Conservation (phyloP, 2,329 filamentous ascomycete genomes). For the Neoscytalidium dimidiatum region DNA sequence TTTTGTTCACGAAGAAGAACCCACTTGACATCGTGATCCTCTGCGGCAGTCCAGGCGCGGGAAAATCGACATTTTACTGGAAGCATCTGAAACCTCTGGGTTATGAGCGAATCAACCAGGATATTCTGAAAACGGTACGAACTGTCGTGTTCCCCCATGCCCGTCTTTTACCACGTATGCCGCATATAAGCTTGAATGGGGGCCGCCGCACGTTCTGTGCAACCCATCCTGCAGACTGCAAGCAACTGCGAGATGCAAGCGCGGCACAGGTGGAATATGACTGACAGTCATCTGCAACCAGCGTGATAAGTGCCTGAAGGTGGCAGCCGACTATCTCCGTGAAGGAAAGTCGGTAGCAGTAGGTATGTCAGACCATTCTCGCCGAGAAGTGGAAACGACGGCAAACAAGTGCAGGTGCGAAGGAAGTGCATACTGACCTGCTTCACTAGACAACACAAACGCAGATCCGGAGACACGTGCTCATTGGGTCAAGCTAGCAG, state of each 20-base stretch:
- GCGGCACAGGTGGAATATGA: slow-evolving; percentile 24
- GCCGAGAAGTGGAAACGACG: not conserved
- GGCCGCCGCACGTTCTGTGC: slow-evolving; percentile 28
- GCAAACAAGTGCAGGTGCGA: not conserved
- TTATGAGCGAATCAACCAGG: slow-evolving; percentile 88
- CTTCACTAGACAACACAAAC: slow-evolving; percentile 84
- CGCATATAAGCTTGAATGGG: slow-evolving; percentile 16
- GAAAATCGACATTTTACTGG: slow-evolving; percentile 92
- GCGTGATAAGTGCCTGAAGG: slow-evolving; percentile 69
- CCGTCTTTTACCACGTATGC: slow-evolving; percentile 12
- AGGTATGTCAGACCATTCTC: slow-evolving; percentile 58
- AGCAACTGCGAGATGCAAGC: slow-evolving; percentile 19
- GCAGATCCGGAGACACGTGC: slow-evolving; percentile 74
- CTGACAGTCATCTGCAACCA: slow-evolving; percentile 36
- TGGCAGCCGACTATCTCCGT: slow-evolving; percentile 65
- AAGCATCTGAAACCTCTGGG: slow-evolving; percentile 73
- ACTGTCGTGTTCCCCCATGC: slow-evolving; percentile 21
- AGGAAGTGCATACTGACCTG: not conserved
- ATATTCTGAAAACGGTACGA: slow-evolving; percentile 72
- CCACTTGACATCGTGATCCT: slow-evolving; percentile 77
- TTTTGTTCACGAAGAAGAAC: slow-evolving; percentile 60
- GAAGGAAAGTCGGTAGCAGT: slow-evolving; percentile 72
- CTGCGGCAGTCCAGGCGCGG: slow-evolving; percentile 84
- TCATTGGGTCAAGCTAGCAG: slow-evolving; percentile 77
- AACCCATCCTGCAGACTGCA: slow-evolving; percentile 13